Evolutionary conservation across 768 basidiomycete genomes (phyloP).

Genomic region (Auricularia sp.): DNA sequence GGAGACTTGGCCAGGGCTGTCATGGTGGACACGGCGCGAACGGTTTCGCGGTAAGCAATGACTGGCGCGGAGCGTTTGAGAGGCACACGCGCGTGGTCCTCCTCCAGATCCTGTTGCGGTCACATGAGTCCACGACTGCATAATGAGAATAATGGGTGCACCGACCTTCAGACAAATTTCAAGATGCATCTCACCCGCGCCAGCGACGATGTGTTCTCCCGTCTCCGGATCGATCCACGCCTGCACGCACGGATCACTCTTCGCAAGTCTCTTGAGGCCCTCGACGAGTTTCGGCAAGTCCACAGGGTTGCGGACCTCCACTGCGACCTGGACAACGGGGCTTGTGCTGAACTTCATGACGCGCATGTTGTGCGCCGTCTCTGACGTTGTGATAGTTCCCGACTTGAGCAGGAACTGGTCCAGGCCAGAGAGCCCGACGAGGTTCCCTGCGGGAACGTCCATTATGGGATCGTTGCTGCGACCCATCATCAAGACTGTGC

Average conservation of each 20-base stretch:
- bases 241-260: conserved; percentile 47
- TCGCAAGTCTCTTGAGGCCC: conserved; percentile 45
- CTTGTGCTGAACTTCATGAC: conserved; percentile 50
- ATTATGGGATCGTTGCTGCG: conserved; percentile 41
- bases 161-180: conserved; percentile 41
- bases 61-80: conserved; percentile 41
- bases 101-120: conserved; percentile 33
- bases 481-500: conserved; percentile 48
- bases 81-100: conserved; percentile 45
- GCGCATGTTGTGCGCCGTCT: conserved; percentile 47
- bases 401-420: conserved; percentile 49
- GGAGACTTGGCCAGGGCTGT: conserved; percentile 43
- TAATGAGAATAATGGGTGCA: neutral
- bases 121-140: neutral
- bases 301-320: conserved; percentile 45
- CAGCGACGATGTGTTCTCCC: conserved; percentile 44
- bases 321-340: conserved; percentile 43
- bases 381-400: conserved; percentile 42
- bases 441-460: conserved; percentile 46
- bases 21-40: conserved; percentile 41
- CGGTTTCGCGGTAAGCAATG: conserved; percentile 44
- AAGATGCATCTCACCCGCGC: conserved; percentile 44
- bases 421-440: conserved; percentile 44
- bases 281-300: conserved; percentile 47
- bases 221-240: conserved; percentile 32